Evolutionary conservation across 179 eudicot genomes (phyloP).

Genomic region (Spinacia oleracea): DNA sequence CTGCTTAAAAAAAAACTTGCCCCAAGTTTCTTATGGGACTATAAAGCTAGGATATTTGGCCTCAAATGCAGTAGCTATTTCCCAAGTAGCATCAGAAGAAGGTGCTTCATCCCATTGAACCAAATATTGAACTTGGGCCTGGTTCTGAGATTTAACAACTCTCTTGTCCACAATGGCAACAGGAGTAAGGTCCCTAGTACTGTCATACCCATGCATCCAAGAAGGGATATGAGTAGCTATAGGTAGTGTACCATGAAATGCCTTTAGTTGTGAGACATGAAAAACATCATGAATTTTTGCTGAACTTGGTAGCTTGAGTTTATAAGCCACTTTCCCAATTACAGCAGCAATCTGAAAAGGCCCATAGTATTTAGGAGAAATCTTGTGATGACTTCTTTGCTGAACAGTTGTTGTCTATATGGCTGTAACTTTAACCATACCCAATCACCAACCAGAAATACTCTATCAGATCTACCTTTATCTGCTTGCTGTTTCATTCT

Average conservation of each 20-base stretch:
- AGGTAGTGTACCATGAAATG: not conserved
- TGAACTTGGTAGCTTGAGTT: not conserved
- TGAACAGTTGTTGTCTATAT: not conserved
- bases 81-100: no score
- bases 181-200: not conserved
- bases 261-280: not conserved
- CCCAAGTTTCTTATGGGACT: no score
- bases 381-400: not conserved
- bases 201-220: not conserved
- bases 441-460: not conserved
- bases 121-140: no score
- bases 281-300: not conserved
- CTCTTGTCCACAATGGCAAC: not conserved
- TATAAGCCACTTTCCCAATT: not conserved
- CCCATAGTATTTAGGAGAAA: not conserved
- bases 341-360: not conserved
- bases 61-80: no score
- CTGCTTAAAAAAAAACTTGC: no score
- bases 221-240: not conserved
- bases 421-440: no score
- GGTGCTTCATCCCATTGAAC: no score
- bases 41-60: no score
- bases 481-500: not conserved
- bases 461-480: not conserved
- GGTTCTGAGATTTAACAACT: no score